These are phyloP conservation scores for Chloropicon primus DNA, from an alignment of 139 green algal species.

Conservation along the genomic window DNA sequence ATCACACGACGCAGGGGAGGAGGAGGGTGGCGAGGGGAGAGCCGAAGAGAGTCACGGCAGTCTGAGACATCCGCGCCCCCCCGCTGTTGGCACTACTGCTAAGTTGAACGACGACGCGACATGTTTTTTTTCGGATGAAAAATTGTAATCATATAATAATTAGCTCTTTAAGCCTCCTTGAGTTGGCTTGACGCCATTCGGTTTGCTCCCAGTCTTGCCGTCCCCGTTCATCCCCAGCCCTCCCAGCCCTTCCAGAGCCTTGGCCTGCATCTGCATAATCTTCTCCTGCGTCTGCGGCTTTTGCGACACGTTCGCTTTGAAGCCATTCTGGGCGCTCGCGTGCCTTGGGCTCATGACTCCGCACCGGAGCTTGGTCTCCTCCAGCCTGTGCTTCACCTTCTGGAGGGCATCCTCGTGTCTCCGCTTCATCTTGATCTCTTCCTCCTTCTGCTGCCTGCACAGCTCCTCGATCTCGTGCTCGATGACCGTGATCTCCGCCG, in stretches of 20 bases:
- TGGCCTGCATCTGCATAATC: background rate
- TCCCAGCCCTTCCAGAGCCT: background rate
- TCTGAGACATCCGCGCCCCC: no score
- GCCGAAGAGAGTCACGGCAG: background rate
- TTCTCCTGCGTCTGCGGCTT: background rate
- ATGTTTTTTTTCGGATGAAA: no score
- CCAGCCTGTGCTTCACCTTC: background rate
- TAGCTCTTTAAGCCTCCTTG: no score
- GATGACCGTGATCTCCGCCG: background rate
- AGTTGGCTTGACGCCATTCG: no score
- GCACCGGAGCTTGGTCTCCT: background rate
- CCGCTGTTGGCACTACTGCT: no score
- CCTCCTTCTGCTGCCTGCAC: conserved; percentile 6
- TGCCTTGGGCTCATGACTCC: background rate
- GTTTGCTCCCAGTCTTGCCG: background rate
- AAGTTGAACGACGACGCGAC: no score
- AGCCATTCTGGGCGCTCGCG: background rate
- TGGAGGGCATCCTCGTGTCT: background rate
- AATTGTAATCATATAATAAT: no score
- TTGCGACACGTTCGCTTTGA: background rate
- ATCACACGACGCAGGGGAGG: background rate
- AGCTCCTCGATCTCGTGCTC: conserved; percentile 3
- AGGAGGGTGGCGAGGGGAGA: background rate
- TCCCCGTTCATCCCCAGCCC: background rate
- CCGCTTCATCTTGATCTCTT: conserved; percentile 8